Percentiles rank a stretch among this genome's conserved stretches.
phyloP scores from a whole-genome alignment of 2,329 filamentous ascomycete genomes.

The Colletotrichum zoysiae region DNA sequence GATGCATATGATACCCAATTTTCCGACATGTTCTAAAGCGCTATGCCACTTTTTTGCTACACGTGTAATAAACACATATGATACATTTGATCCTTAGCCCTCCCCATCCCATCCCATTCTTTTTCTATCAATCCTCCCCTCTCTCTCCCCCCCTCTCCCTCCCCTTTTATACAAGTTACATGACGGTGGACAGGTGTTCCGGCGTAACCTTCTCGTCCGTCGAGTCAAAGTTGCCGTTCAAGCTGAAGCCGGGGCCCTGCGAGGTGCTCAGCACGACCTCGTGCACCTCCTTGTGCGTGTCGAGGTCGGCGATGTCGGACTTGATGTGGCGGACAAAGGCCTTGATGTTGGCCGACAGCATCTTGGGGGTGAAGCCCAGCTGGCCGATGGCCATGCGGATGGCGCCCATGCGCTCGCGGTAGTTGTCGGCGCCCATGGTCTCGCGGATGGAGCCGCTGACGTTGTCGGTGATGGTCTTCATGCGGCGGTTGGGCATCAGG shows the following conservation, averaged over 20 bases:
- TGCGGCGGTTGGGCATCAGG: conserved; percentile 91
- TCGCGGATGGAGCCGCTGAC: conserved; percentile 81
- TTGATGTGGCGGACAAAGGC: conserved; percentile 81
- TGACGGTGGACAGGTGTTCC: conserved; percentile 65
- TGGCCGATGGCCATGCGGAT: conserved; percentile 93
- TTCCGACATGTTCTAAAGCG: conserved; percentile 40
- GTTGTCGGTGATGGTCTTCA: conserved; percentile 88
- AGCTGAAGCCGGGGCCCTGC: conserved; percentile 84
- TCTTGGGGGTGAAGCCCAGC: conserved; percentile 87
- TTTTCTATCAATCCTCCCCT: background rate
- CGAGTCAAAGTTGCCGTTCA: conserved; percentile 83
- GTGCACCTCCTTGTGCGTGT: conserved; percentile 59
- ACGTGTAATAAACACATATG: conserved; percentile 51
- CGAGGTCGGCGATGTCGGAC: conserved; percentile 71
- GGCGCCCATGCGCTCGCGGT: conserved; percentile 87
- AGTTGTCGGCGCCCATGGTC: conserved; percentile 86
- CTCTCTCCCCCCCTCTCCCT: conserved; percentile 5
- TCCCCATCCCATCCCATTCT: background rate
- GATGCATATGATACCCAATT: conserved; percentile 50
- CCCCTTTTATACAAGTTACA: conserved; percentile 55
- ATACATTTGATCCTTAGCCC: conserved; percentile 49
- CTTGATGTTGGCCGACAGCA: conserved; percentile 87
- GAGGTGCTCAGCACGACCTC: conserved; percentile 88
- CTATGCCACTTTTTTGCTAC: conserved; percentile 39
- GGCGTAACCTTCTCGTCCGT: conserved; percentile 68